These are phyloP conservation scores for Xylariales sp. DNA, from an alignment of 2,329 filamentous ascomycete genomes.

Conservation along the genomic window DNA sequence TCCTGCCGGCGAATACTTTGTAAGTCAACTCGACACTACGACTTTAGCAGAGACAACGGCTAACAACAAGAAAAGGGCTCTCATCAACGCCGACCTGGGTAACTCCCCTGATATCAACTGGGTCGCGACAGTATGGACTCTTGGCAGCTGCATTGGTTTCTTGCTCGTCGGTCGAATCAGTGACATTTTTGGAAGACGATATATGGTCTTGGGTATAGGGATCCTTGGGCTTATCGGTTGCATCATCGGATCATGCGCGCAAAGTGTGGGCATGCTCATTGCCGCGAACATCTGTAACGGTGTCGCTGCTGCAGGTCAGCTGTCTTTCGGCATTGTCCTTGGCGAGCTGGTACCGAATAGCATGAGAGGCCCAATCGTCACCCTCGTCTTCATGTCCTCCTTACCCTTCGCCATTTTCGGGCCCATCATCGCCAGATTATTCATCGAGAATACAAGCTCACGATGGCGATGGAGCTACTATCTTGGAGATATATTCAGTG, in stretches of 20 bases:
- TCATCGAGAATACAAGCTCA: slow-evolving; percentile 35
- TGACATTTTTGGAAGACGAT: slow-evolving; percentile 38
- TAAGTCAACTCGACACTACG: slow-evolving; percentile 13
- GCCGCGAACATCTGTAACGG: slow-evolving; percentile 33
- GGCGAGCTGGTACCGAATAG: slow-evolving; percentile 41
- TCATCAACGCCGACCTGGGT: slow-evolving; percentile 11
- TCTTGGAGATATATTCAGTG: slow-evolving; percentile 39
- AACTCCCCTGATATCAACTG: slow-evolving; percentile 23
- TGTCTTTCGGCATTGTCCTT: slow-evolving; percentile 36
- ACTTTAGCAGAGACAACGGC: too few relatives aligned
- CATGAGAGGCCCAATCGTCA: slow-evolving; percentile 31
- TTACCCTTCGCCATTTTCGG: slow-evolving; percentile 39
- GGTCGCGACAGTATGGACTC: slow-evolving; percentile 22
- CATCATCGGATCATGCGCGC: slow-evolving; percentile 30
- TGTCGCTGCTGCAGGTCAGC: slow-evolving; percentile 34
- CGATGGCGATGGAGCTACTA: slow-evolving; percentile 47
- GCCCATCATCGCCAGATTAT: slow-evolving; percentile 39
- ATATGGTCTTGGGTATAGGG: slow-evolving; percentile 31
- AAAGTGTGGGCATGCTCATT: slow-evolving; percentile 32
- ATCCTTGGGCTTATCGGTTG: slow-evolving; percentile 32
- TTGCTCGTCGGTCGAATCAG: slow-evolving; percentile 35
- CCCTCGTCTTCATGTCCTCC: slow-evolving; percentile 33
- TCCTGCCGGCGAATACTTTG: slow-evolving; percentile 31
- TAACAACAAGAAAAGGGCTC: background rate
- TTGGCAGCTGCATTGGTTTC: slow-evolving; percentile 21